phyloP scores from a whole-genome alignment of 129 eudicot species.

The Flaveria trinervia region DNA sequence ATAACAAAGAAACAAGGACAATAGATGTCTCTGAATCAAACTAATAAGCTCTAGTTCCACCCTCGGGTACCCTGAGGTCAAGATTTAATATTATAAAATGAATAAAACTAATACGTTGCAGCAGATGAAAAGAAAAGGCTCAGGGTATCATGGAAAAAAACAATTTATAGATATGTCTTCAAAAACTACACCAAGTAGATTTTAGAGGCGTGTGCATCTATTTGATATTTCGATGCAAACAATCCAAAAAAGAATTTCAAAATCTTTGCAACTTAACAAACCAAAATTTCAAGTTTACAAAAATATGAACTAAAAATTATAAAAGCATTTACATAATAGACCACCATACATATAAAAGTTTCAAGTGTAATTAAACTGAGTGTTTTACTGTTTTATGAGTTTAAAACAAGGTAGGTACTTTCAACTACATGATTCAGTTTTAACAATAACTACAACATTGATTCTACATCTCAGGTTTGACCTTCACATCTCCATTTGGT shows the following conservation, averaged over 20 bases:
- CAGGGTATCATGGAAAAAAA: no score
- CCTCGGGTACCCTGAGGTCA: neutral
- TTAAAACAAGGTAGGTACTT: neutral
- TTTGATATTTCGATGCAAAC: neutral
- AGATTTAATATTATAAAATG: conserved; percentile 10
- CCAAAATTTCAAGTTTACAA: neutral
- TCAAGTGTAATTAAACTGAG: neutral
- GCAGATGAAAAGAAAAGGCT: neutral
- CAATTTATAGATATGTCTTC: no score
- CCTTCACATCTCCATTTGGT: conserved; percentile 86
- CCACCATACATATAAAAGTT: conserved; percentile 7
- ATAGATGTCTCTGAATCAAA: no score
- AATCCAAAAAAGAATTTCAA: no score
- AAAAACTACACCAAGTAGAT: neutral
- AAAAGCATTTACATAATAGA: neutral
- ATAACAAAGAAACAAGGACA: neutral
- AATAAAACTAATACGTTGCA: neutral
- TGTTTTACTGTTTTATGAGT: conserved; percentile 4
- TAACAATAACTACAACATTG: conserved; percentile 12
- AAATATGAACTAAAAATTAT: neutral
- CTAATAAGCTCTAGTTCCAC: no score
- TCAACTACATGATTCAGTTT: conserved; percentile 26
- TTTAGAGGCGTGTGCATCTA: no score
- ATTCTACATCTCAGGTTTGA: conserved; percentile 60
- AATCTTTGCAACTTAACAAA: neutral